Base-by-base conservation (phyloP, 2,329 filamentous ascomycete species). In the Diplodia intermedia region DNA sequence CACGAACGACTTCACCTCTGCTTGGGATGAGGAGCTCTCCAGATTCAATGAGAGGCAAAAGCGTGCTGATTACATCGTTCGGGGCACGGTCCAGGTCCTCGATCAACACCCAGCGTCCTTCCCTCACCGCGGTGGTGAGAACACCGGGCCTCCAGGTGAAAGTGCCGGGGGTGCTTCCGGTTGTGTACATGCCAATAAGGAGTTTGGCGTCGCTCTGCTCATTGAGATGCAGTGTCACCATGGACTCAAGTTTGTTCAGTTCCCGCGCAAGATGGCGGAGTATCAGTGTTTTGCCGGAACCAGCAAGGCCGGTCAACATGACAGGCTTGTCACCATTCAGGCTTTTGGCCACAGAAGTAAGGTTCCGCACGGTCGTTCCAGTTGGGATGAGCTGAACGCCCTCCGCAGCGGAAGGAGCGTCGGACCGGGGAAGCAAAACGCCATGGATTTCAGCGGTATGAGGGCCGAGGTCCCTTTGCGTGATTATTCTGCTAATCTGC, bases 131-230 rank as follows among this genome's bases (percentile, higher is more conserved):
- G 36, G 93, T 97, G 0, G 95, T 97, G 72, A 99, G 83, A 23
- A 98, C 92, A 80, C 95, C 95, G 3, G 95, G 88, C 69, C 92
- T 89, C 95, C 95, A 99, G 62, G 88, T 87, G 77, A 99, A 99
- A 11, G 92, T 94, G 1, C 94, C 94, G 1, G 93, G 94, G 69
- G 90, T 91, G 18, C 91, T 88, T 68, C 93, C 94, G 26, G 93
- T 95, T 1, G 94, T 92, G 79, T 99, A 98, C 77, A 98, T 88
- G 3, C 95, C 95, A 70, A 99, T 88, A 50, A 99, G 87, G 82
- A 97, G 91, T 79, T 99, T 99, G 0, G 94, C 94, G 79, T 99
- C 95, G 2, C 94, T 98, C 79, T 99, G 96, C 79, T 98, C 95
- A 76, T 99, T 99, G 40, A 99, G 84, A 79, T 99, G 94, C 36